Evolutionary conservation across 192 early-diverging fungal species (phyloP).

Genomic region (Coemansia brasiliensis): DNA sequence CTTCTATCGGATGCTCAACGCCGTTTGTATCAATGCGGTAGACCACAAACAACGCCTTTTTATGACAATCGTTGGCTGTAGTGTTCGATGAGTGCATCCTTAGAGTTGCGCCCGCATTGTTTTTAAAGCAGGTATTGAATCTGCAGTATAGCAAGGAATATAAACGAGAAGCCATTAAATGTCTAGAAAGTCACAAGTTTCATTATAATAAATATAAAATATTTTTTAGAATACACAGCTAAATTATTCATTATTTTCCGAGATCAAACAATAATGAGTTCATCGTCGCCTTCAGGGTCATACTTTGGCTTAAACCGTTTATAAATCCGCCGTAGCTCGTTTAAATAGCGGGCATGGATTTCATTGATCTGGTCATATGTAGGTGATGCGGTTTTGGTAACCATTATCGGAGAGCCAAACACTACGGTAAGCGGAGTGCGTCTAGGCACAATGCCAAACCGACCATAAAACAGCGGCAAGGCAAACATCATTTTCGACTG

Average conservation of each 20-base stretch:
- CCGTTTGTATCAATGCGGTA: conserved; percentile 40
- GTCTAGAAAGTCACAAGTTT: too few species aligned
- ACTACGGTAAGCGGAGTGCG: conserved; percentile 36
- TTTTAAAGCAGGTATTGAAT: not conserved
- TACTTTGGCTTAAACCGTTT: conserved; percentile 46
- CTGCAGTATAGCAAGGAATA: not conserved
- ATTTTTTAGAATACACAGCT: not conserved
- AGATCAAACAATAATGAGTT: conserved; percentile 18
- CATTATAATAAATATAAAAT: too few species aligned
- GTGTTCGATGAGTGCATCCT: not conserved
- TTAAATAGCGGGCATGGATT: conserved; percentile 37
- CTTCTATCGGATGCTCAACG: conserved; percentile 24
- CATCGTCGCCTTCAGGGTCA: conserved; percentile 42
- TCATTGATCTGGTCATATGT: conserved; percentile 33
- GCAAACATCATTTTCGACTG: conserved; percentile 73
- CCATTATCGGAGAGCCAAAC: conserved; percentile 36
- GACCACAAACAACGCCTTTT: not conserved
- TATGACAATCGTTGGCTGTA: not conserved
- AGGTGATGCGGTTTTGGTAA: conserved; percentile 28
- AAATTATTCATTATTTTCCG: conserved; percentile 21
- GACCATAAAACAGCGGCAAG: conserved; percentile 79
- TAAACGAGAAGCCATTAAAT: not conserved
- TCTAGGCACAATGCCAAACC: conserved; percentile 57
- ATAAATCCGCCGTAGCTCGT: conserved; percentile 35
- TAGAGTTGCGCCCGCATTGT: not conserved